Evolutionary conservation across 2,329 filamentous ascomycete genomes (phyloP).

Genomic region (Pyrenophora graminea): DNA sequence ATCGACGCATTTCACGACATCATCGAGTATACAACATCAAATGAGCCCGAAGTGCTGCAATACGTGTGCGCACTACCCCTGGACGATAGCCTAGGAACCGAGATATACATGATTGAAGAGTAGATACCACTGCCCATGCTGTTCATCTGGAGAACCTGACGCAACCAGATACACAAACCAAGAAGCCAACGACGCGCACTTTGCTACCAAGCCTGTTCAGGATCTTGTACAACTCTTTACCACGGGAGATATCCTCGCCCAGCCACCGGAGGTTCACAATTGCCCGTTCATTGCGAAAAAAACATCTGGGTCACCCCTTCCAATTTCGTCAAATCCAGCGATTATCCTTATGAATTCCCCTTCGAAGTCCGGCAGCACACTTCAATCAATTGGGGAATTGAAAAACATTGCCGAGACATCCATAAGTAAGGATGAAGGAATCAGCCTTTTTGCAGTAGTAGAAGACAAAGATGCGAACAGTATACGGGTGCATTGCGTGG

Average conservation of each 20-base stretch:
- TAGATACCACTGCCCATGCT: neutral
- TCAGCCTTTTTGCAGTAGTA: conserved; percentile 10
- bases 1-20: conserved; percentile 31
- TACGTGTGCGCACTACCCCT: conserved; percentile 29
- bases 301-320: neutral
- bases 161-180: conserved; percentile 21
- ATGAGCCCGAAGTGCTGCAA: conserved; percentile 30
- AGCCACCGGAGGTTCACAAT: conserved; percentile 27
- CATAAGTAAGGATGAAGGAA: conserved; percentile 6
- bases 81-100: conserved; percentile 19
- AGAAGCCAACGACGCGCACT: conserved; percentile 26
- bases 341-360: conserved; percentile 24
- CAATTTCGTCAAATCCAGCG: conserved; percentile 11
- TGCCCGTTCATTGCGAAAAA: conserved; percentile 12
- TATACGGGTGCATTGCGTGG: conserved; percentile 16
- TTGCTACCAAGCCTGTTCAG: conserved; percentile 27
- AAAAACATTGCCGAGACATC: conserved; percentile 8
- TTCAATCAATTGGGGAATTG: conserved; percentile 13
- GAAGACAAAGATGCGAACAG: conserved; percentile 18
- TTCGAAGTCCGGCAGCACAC: conserved; percentile 10
- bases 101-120: conserved; percentile 37
- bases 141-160: neutral
- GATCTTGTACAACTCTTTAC: conserved; percentile 30
- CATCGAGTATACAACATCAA: conserved; percentile 23
- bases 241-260: conserved; percentile 23